phyloP scores from a whole-genome alignment of 495 filamentous ascomycete species.

The Neurospora discreta region DNA sequence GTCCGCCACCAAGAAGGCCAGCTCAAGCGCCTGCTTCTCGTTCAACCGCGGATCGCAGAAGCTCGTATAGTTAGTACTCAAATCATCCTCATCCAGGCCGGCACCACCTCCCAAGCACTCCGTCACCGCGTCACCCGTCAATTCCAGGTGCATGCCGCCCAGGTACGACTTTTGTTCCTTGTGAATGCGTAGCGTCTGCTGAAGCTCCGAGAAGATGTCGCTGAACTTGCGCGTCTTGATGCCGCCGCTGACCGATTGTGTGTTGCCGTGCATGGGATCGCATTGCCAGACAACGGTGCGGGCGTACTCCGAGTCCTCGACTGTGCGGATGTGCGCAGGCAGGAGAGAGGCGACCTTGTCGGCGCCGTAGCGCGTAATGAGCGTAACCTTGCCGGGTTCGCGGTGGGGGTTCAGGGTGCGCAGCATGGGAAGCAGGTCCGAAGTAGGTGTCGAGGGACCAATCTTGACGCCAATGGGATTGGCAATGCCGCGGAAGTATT shows the following conservation, averaged over 20 bases:
- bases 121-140: conserved; percentile 92
- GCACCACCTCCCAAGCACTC: conserved; percentile 91
- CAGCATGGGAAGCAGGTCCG: conserved; percentile 65
- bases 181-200: conserved; percentile 71
- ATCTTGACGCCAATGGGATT: conserved; percentile 97
- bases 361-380: conserved; percentile 91
- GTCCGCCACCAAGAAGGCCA: conserved; percentile 87
- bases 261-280: conserved; percentile 97
- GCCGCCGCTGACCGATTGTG: conserved; percentile 52
- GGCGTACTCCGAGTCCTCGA: conserved; percentile 54
- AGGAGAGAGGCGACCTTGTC: conserved; percentile 58
- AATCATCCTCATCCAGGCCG: conserved; percentile 74
- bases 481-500: conserved; percentile 91
- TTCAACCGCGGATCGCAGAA: conserved; percentile 94
- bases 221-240: conserved; percentile 86
- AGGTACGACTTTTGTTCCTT: conserved; percentile 70
- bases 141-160: conserved; percentile 87
- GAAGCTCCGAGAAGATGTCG: conserved; percentile 75
- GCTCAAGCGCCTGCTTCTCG: conserved; percentile 92
- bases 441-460: conserved; percentile 65
- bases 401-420: conserved; percentile 71
- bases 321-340: conserved; percentile 74
- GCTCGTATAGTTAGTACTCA: conserved; percentile 79
- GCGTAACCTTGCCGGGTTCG: conserved; percentile 82
- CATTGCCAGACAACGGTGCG: conserved; percentile 91